Evolutionary conservation across 2,329 filamentous ascomycete genomes (phyloP).

Genomic region (Clonostachys sp.): DNA sequence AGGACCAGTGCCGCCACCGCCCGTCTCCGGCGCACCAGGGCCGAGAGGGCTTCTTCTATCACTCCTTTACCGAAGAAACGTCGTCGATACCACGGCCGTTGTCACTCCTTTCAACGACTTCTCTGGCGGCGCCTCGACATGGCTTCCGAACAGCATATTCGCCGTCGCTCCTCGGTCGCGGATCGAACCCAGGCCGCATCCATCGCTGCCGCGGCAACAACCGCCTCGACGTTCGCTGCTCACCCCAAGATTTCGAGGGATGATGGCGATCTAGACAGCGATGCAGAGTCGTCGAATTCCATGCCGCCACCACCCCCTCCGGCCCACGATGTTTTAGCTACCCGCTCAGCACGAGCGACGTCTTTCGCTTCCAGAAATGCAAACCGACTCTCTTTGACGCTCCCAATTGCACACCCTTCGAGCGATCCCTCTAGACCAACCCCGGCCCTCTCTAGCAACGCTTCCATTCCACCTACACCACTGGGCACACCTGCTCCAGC

Average conservation of each 20-base stretch:
- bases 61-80: constrained; percentile 26
- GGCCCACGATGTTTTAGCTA: constrained; percentile 27
- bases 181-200: constrained; percentile 22
- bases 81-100: constrained; percentile 19
- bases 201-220: constrained; percentile 10
- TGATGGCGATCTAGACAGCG: background rate
- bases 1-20: constrained; percentile 33
- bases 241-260: constrained; percentile 6
- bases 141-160: constrained; percentile 30
- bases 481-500: constrained; percentile 33
- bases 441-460: constrained; percentile 30
- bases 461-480: constrained; percentile 47
- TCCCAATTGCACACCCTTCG: constrained; percentile 54
- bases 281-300: background rate
- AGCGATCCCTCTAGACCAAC: constrained; percentile 46
- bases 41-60: constrained; percentile 23
- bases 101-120: constrained; percentile 19
- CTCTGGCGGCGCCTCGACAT: constrained; percentile 16
- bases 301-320: constrained; percentile 31
- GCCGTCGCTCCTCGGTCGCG: constrained; percentile 31
- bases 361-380: constrained; percentile 49
- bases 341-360: constrained; percentile 44
- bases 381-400: constrained; percentile 55
- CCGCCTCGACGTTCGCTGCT: constrained; percentile 12
- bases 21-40: constrained; percentile 30